Evolutionary conservation across 2,329 filamentous ascomycete genomes (phyloP).

Genomic region (Aspergillus sp.): DNA sequence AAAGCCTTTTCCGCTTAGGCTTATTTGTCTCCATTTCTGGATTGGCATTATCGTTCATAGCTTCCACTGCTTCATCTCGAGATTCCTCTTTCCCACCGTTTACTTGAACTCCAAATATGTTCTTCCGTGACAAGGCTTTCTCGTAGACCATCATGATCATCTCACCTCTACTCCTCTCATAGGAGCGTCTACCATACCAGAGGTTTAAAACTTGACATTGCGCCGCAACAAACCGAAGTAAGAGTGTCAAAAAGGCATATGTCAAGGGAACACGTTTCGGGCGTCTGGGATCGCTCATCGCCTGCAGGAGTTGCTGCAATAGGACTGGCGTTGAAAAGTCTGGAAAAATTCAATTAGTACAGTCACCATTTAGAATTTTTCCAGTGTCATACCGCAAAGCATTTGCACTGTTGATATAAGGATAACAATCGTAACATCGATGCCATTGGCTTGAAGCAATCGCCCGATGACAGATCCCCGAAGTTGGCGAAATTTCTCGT

Average conservation of each 20-base stretch:
- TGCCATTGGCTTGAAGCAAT: constrained; percentile 69
- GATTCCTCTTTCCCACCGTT: constrained; percentile 20
- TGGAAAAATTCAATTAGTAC: constrained; percentile 13
- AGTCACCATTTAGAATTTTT: constrained; percentile 8
- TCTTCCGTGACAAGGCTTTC: constrained; percentile 67
- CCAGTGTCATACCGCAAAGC: constrained; percentile 40
- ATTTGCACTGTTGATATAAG: constrained; percentile 61
- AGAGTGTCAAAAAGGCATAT: constrained; percentile 61
- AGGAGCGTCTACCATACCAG: constrained; percentile 80
- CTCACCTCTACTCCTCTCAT: constrained; percentile 79
- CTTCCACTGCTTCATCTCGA: constrained; percentile 9
- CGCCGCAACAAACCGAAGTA: constrained; percentile 55
- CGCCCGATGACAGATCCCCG: constrained; percentile 67
- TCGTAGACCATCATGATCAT: constrained; percentile 82
- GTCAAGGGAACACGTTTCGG: constrained; percentile 56
- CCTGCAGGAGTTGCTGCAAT: constrained; percentile 65
- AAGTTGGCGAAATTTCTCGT: constrained; percentile 68
- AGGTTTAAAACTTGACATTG: constrained; percentile 66
- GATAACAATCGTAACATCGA: constrained; percentile 69
- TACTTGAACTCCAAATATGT: constrained; percentile 36
- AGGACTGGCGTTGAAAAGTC: constrained; percentile 62
- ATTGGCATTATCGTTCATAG: constrained; percentile 6
- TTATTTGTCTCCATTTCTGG: constrained; percentile 12
- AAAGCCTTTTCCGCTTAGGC: constrained; percentile 19
- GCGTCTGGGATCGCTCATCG: constrained; percentile 54